Evolutionary conservation across 169 alveolate species (phyloP), one percentile per base, ranked within the genome.

Genomic region (Cryptosporidium canis): DNA sequence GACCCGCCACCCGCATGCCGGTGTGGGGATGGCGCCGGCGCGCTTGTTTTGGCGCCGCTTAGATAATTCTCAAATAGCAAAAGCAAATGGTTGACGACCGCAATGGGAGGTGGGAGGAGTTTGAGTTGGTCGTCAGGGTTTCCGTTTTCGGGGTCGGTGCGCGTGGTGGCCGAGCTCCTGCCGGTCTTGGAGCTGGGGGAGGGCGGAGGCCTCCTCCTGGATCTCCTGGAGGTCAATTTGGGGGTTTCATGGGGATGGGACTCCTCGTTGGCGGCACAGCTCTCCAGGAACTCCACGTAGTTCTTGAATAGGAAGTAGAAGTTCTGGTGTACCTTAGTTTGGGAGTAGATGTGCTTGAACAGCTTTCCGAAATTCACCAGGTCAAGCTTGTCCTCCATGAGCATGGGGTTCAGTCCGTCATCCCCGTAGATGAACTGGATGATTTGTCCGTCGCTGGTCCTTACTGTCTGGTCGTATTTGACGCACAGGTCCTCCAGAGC

Each of bases 381-480:
- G 41, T 84, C 83, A 45, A 83, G 92, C 27, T 94, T 92, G 35
- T 93, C 95, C 83, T 95, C 98, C 94, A 94, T 94, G 87, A 82
- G 87, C 90, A 93, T 92, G 0, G 94, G 98, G 90, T 97, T 97
- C 83, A 98, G 82, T 8, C 99, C 99, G 90, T 98, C 99, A 90
- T 96, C 99, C 43, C 99, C 99, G 90, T 97, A 98, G 18, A 96
- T 91, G 90, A 98, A 98, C 91, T 98, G 98, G 8, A 98, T 97
- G 21, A 98, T 96, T 67, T 96, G 99, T 64, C 98, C 98, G 68
- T 94, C 97, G 72, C 98, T 93, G 6, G 99, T 94, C 45, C 99
- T 94, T 0, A 98, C 99, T 27, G 99, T 95, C 66, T 94, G 91
- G 92, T 98, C 99, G 85, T 98, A 98, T 82, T 97, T 95, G 39